Percentiles rank a stretch among this genome's conserved stretches.
phyloP scores from a whole-genome alignment of 257 asterid genomes.

The Nicotiana otophora region DNA sequence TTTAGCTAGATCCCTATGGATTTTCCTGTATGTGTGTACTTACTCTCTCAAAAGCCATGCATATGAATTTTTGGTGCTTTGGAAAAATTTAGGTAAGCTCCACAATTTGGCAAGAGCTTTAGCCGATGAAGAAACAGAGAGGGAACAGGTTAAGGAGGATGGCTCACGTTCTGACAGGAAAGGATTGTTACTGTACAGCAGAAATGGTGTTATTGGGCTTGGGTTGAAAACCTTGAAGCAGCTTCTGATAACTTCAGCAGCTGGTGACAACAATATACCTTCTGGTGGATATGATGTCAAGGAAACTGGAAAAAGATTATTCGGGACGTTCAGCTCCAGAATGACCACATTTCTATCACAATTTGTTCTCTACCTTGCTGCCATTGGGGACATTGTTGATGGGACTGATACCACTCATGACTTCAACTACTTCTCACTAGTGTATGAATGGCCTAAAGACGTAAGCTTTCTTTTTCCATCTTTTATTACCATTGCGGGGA shows the following conservation, averaged over 20 bases:
- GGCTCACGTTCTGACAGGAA: constrained; percentile 54
- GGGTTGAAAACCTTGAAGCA: constrained; percentile 73
- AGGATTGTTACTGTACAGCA: constrained; percentile 44
- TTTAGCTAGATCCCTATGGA: background rate
- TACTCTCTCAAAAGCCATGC: background rate
- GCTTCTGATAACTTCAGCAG: constrained; percentile 28
- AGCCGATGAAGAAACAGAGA: constrained; percentile 87
- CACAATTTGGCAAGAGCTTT: constrained; percentile 96
- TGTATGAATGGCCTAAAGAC: constrained; percentile 98
- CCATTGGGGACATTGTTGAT: constrained; percentile 96
- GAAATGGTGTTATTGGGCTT: constrained; percentile 73
- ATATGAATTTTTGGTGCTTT: background rate
- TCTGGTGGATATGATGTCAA: constrained; percentile 69
- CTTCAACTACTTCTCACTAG: constrained; percentile 91
- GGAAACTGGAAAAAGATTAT: constrained; percentile 69
- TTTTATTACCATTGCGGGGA: background rate
- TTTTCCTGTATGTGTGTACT: background rate
- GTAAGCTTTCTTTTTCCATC: constrained; percentile 42
- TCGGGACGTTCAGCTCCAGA: constrained; percentile 73
- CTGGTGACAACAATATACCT: constrained; percentile 48
- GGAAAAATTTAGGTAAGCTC: constrained; percentile 63
- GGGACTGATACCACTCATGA: constrained; percentile 99
- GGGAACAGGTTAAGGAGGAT: constrained; percentile 54
- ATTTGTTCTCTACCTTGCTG: constrained; percentile 94
- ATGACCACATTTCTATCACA: constrained; percentile 84